Evolutionary conservation across 83 land plant genomes (phyloP), one percentile per base, ranked within the genome.

Genomic region (Isoetes engelmannii): DNA sequence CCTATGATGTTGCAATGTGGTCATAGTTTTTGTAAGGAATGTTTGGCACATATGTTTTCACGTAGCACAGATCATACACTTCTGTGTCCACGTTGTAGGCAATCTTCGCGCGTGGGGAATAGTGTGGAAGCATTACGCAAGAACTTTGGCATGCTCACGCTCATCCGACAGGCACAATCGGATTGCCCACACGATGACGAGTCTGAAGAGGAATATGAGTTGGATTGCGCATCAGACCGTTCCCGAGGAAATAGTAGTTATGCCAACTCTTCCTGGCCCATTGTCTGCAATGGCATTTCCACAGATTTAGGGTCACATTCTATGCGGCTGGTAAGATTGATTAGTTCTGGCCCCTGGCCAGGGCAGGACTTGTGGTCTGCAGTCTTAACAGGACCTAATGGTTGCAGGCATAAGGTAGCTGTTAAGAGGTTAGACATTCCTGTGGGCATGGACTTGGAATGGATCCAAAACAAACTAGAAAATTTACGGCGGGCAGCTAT

Each of bases 1-100:
- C 97, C 97, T 6, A 73, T 89, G 45, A 83, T 92, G 60, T 87
- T 92, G 44, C 88, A 89, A 72, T 92, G 97, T 76, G 97, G 97
- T 20, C 97, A 92, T 64, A 89, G 91, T 8, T 92, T 89, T 81
- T 92, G 97, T 77, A 79, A 67, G 57, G 88, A 87, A 4, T 92
- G 97, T 72, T 77, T 92, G 37, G 79, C 94, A 4, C 78, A 77
- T 28, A 81, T 92, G 91, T 86, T 86, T 77, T 60, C 86, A 9
- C 76, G 80, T 41, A 72, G 85, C 20, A n/a, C 82, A 10, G 90
- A 86, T 61, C 73, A 84, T 53, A 65, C 85, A n/a, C 84, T 92
- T 51, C 44, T 81, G 37, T 92, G 97, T 61, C 97, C 97, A 43
- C 61, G 89, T 17, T 92, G 97, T 80, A 83, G 97, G 74, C 91